Evolutionary conservation across 257 asterid species (phyloP).

Genomic region (Penstemon newberryi): DNA sequence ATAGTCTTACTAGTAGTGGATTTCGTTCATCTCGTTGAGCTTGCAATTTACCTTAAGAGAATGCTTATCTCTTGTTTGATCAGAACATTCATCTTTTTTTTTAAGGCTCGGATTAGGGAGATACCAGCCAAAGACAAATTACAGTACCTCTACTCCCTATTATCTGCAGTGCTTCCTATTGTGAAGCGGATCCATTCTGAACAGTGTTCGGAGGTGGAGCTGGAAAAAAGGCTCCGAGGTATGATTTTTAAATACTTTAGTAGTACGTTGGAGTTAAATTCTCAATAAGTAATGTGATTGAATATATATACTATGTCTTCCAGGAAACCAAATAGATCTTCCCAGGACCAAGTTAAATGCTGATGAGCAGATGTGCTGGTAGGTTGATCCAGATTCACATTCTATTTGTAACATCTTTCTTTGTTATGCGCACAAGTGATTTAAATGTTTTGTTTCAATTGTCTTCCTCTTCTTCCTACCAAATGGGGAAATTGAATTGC

Average conservation of each 20-base stretch:
- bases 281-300: conserved; percentile 21
- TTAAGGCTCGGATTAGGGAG: conserved; percentile 76
- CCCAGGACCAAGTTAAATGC: conserved; percentile 85
- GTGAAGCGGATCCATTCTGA: conserved; percentile 73
- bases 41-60: conserved; percentile 20
- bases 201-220: conserved; percentile 85
- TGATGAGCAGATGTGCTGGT: conserved; percentile 99
- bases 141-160: conserved; percentile 80
- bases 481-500: conserved; percentile 24
- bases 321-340: conserved; percentile 88
- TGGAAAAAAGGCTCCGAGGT: conserved; percentile 85
- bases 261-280: conserved; percentile 19
- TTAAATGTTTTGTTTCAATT: neutral
- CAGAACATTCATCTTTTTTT: conserved; percentile 13
- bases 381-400: conserved; percentile 33
- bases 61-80: conserved; percentile 19
- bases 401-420: conserved; percentile 25
- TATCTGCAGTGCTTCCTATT: conserved; percentile 91
- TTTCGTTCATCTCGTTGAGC: conserved; percentile 17
- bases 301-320: conserved; percentile 28
- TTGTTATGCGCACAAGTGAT: conserved; percentile 17
- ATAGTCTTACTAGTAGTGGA: conserved; percentile 21
- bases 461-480: conserved; percentile 12
- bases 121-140: conserved; percentile 80
- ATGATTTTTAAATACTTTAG: conserved; percentile 32